phyloP scores from a whole-genome alignment of 176 grass and related monocot species.

The Musa schizocarpa region DNA sequence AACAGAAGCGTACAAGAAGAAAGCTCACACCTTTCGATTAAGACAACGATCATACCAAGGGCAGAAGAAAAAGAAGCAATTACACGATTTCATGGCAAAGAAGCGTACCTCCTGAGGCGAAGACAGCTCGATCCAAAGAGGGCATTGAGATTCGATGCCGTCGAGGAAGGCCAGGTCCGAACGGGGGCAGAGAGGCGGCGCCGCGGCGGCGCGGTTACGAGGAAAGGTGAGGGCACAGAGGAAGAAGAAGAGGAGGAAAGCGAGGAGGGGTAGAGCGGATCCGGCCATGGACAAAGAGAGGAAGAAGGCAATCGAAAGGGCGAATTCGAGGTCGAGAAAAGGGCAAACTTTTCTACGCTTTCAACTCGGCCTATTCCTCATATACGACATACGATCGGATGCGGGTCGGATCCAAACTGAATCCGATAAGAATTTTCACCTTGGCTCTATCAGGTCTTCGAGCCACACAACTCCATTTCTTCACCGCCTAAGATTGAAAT shows the following conservation, averaged over 20 bases:
- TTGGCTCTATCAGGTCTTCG: too few relatives aligned
- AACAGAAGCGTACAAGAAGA: neutral
- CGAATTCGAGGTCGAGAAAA: neutral
- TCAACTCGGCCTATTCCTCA: neutral
- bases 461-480: too few relatives aligned
- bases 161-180: conserved; percentile 37
- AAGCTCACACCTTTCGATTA: neutral
- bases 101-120: conserved; percentile 41
- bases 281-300: conserved; percentile 4
- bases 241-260: conserved; percentile 17
- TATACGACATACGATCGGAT: neutral
- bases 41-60: neutral
- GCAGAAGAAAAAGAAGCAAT: neutral
- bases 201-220: neutral
- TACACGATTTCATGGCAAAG: neutral
- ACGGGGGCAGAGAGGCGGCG: conserved; percentile 22
- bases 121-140: conserved; percentile 40
- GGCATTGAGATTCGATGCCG: conserved; percentile 35
- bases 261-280: conserved; percentile 7
- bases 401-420: too few relatives aligned
- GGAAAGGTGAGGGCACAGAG: neutral
- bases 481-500: too few relatives aligned
- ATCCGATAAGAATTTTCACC: too few relatives aligned
- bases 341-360: neutral
- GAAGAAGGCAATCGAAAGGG: neutral